Evolutionary conservation across 176 grass and related monocot genomes (phyloP).

Genomic region (Saccharum officinarum): DNA sequence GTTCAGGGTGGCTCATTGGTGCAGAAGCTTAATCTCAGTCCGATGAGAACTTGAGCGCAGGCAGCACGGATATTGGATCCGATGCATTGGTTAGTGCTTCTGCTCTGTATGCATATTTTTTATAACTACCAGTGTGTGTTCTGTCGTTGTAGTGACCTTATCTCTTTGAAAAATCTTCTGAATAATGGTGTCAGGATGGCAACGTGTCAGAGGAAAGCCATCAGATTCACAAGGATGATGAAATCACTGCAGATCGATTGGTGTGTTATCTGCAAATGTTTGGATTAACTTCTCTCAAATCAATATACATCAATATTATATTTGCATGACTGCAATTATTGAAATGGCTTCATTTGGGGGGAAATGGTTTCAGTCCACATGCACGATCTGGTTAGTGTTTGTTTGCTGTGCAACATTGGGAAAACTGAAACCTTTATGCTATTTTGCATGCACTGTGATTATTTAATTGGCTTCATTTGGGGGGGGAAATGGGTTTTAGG

Average conservation of each 20-base stretch:
- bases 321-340: neutral
- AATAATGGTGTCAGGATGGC: slow-evolving; percentile 18
- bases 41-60: neutral
- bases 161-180: slow-evolving; percentile 6
- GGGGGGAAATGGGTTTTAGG: neutral
- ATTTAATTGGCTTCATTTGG: neutral
- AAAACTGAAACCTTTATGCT: neutral
- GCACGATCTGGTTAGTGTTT: neutral
- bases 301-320: neutral
- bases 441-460: neutral
- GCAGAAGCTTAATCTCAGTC: neutral
- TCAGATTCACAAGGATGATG: neutral
- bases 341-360: neutral
- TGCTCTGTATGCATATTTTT: neutral
- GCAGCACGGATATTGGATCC: neutral
- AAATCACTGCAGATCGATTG: neutral
- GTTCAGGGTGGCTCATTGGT: neutral
- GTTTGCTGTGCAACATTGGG: neutral
- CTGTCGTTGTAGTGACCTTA: neutral
- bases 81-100: neutral
- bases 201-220: neutral
- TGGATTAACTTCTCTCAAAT: neutral
- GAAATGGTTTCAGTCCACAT: neutral
- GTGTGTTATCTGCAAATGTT: neutral
- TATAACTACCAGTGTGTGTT: neutral